Conservation (phyloP, 495 filamentous ascomycete species). For the Barbatosphaeria neglecta region DNA sequence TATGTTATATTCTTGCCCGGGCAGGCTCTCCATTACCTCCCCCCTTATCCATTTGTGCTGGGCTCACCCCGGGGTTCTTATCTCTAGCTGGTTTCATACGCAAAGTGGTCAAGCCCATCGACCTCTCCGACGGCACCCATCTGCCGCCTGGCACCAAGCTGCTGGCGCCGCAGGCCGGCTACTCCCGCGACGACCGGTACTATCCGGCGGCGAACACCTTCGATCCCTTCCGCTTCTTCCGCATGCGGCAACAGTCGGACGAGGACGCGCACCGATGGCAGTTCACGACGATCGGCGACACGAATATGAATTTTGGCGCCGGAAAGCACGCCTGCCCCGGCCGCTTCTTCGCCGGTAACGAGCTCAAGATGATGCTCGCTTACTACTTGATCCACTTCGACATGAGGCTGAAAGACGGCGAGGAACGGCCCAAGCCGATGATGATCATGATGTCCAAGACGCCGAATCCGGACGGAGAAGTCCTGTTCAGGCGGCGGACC, state of each 20-base stretch:
- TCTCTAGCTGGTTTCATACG: slow-evolving; percentile 28
- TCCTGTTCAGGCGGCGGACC: slow-evolving; percentile 20
- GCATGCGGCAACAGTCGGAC: slow-evolving; percentile 24
- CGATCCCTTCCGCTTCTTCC: slow-evolving; percentile 42
- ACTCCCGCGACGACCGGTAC: slow-evolving; percentile 19
- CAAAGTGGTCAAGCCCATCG: slow-evolving; percentile 24
- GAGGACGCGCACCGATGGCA: slow-evolving; percentile 22
- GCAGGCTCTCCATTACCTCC: not conserved
- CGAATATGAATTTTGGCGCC: slow-evolving; percentile 37
- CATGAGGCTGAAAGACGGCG: slow-evolving; percentile 27
- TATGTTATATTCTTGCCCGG: slow-evolving; percentile 12
- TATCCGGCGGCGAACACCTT: slow-evolving; percentile 31
- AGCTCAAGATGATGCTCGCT: slow-evolving; percentile 36
- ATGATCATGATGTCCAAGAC: slow-evolving; percentile 22
- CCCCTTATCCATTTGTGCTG: not conserved
- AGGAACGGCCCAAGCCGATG: slow-evolving; percentile 21
- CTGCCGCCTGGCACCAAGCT: slow-evolving; percentile 27
- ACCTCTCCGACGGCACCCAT: slow-evolving; percentile 32
- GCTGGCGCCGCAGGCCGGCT: slow-evolving; percentile 19
- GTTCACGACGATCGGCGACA: slow-evolving; percentile 30
- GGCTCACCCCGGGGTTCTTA: not conserved
- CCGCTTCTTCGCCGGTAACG: slow-evolving; percentile 40
- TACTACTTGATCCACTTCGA: slow-evolving; percentile 36
- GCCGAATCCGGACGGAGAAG: slow-evolving; percentile 16
- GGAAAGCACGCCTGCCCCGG: slow-evolving; percentile 45